Conservation (phyloP, 345 rosid species). For the Heritiera fomes region DNA sequence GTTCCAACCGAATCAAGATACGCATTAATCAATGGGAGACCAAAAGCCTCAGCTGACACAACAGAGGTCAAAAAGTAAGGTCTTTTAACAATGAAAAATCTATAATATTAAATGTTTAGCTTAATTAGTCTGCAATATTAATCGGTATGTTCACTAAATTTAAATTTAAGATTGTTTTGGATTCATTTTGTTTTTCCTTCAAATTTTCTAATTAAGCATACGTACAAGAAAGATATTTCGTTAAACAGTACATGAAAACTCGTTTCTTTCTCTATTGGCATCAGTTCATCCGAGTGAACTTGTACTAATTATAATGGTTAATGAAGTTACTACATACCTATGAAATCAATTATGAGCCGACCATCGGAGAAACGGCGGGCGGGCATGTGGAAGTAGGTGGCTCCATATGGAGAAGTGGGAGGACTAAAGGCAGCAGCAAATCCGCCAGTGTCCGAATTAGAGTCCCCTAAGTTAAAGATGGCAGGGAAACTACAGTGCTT, state of each 20-base stretch:
- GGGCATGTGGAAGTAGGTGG: slow-evolving; percentile 44
- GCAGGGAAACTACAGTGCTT: slow-evolving; percentile 43
- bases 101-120: background rate
- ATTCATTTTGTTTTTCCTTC: too few species aligned
- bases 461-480: slow-evolving; percentile 61
- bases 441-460: slow-evolving; percentile 62
- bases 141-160: background rate
- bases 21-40: slow-evolving; percentile 33
- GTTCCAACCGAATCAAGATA: slow-evolving; percentile 39
- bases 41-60: slow-evolving; percentile 29
- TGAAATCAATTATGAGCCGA: slow-evolving; percentile 53
- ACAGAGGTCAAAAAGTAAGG: background rate
- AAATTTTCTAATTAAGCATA: too few species aligned
- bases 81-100: background rate
- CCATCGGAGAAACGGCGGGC: slow-evolving; percentile 51
- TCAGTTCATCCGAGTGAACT: background rate
- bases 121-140: too few species aligned
- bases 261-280: background rate
- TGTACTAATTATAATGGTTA: background rate
- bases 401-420: slow-evolving; percentile 40
- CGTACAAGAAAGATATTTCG: background rate
- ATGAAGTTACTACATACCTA: slow-evolving; percentile 32
- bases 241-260: background rate
- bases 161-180: too few species aligned
- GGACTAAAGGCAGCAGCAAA: slow-evolving; percentile 35